phyloP scores from a whole-genome alignment of 2,329 filamentous ascomycete species.

The Claviceps pusilla region DNA sequence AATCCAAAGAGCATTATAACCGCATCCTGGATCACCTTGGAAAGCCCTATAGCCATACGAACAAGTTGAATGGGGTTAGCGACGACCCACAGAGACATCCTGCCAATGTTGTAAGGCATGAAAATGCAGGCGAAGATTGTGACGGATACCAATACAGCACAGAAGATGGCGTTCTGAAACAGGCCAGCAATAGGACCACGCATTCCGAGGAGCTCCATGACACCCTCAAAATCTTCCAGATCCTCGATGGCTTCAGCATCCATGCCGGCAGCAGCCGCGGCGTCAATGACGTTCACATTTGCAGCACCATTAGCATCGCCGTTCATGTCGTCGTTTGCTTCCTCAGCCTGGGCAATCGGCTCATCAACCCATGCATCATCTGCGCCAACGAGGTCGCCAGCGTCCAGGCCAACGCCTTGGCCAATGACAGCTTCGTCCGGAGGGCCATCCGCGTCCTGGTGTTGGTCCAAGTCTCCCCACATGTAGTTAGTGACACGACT shows the following conservation, averaged over 20 bases:
- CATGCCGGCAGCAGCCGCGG: constrained; percentile 44
- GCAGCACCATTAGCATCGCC: constrained; percentile 19
- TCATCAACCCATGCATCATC: constrained; percentile 10
- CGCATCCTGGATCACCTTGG: constrained; percentile 67
- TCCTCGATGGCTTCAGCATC: constrained; percentile 68
- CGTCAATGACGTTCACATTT: constrained; percentile 21
- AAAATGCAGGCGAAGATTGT: constrained; percentile 79
- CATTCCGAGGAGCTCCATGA: constrained; percentile 93
- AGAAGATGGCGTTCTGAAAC: constrained; percentile 91
- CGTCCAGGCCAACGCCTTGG: constrained; percentile 21
- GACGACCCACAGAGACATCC: constrained; percentile 63
- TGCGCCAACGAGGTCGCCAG: constrained; percentile 47
- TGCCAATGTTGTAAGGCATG: constrained; percentile 82
- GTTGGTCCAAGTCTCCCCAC: constrained; percentile 40
- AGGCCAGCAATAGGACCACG: constrained; percentile 80
- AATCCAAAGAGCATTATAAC: constrained; percentile 50
- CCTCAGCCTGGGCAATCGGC: constrained; percentile 18
- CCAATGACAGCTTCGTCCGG: constrained; percentile 12
- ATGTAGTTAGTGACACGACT: constrained; percentile 40
- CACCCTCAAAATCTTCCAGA: constrained; percentile 86
- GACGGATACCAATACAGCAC: constrained; percentile 72
- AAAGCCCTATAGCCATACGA: constrained; percentile 53
- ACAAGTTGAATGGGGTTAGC: constrained; percentile 69
- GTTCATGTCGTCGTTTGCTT: constrained; percentile 23
- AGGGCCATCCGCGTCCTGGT: constrained; percentile 14